Conservation (phyloP, 1,284 basidiomycete species). For the Pseudozyma flocculosa region DNA sequence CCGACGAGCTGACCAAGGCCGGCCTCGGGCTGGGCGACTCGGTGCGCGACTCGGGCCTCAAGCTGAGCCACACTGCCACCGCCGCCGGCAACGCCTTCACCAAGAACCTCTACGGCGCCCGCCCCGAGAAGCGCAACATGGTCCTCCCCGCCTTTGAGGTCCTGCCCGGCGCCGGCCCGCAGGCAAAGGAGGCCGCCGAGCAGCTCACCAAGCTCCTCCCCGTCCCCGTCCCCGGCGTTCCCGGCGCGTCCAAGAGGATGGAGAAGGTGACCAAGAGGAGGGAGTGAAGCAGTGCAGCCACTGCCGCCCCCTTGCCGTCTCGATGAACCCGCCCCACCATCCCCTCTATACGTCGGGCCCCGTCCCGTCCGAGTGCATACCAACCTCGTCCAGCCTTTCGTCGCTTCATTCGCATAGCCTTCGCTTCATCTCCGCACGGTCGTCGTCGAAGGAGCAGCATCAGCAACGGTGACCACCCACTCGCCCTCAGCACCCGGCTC, state of each 20-base stretch:
- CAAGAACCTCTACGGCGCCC: conserved; percentile 27
- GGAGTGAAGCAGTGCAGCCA: neutral
- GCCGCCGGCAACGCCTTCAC: conserved; percentile 17
- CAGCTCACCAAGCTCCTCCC: conserved; percentile 18
- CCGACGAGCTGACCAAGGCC: neutral
- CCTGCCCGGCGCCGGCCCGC: conserved; percentile 21
- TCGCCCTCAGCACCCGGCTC: no score
- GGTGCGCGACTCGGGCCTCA: conserved; percentile 11
- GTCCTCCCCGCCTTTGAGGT: conserved; percentile 12
- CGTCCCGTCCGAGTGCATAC: no score
- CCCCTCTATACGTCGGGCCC: no score
- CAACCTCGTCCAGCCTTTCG: no score
- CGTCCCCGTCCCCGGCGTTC: conserved; percentile 16
- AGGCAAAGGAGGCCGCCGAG: conserved; percentile 14
- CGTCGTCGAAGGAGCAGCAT: no score
- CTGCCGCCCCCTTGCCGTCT: neutral
- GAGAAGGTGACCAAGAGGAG: conserved; percentile 6
- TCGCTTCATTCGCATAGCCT: no score
- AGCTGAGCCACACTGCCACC: conserved; percentile 13
- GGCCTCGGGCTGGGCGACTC: conserved; percentile 18
- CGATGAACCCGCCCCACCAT: no score
- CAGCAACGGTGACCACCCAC: no score
- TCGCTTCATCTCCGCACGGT: no score
- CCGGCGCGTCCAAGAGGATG: conserved; percentile 20
- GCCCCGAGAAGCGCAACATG: conserved; percentile 7